phyloP scores from a whole-genome alignment of 106 monocot species.

The Vanilla planifolia region DNA sequence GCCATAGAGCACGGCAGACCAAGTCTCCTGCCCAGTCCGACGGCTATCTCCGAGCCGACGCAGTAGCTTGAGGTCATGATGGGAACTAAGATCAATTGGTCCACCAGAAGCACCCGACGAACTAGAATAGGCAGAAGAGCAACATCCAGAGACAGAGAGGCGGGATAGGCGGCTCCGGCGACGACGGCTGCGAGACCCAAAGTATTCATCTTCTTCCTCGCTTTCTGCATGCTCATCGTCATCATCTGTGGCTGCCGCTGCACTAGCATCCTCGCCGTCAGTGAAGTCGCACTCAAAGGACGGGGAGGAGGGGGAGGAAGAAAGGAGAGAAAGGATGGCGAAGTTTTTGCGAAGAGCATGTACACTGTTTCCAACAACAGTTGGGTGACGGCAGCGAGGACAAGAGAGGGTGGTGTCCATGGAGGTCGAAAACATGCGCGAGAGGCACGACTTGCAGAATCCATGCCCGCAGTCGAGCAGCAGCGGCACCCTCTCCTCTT shows the following conservation, averaged over 20 bases:
- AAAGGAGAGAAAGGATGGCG: constrained; percentile 72
- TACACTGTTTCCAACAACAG: constrained; percentile 87
- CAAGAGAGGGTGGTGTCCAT: constrained; percentile 61
- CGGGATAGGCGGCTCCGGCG: constrained; percentile 15
- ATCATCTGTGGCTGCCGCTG: constrained; percentile 2
- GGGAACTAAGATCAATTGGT: constrained; percentile 57
- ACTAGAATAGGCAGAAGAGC: constrained; percentile 15
- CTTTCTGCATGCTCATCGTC: constrained; percentile 12
- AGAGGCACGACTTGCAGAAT: constrained; percentile 81
- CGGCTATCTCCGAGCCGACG: constrained; percentile 44
- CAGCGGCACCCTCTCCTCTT: constrained; percentile 70
- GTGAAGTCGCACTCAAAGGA: constrained; percentile 51
- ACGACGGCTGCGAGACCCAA: constrained; percentile 7
- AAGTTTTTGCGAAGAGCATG: constrained; percentile 90
- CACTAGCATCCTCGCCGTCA: constrained; percentile 47
- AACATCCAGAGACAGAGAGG: constrained; percentile 31
- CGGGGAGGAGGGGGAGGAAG: constrained; percentile 60
- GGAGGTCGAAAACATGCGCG: constrained; percentile 75
- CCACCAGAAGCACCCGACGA: constrained; percentile 9
- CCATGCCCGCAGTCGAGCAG: constrained; percentile 96
- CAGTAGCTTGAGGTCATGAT: constrained; percentile 71
- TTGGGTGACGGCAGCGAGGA: constrained; percentile 89
- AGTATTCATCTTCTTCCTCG: constrained; percentile 33
- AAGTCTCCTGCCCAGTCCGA: constrained; percentile 67
- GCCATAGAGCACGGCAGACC: constrained; percentile 66